Base-by-base conservation (phyloP, 2,329 filamentous ascomycete species). In the Alternaria burnsii region DNA sequence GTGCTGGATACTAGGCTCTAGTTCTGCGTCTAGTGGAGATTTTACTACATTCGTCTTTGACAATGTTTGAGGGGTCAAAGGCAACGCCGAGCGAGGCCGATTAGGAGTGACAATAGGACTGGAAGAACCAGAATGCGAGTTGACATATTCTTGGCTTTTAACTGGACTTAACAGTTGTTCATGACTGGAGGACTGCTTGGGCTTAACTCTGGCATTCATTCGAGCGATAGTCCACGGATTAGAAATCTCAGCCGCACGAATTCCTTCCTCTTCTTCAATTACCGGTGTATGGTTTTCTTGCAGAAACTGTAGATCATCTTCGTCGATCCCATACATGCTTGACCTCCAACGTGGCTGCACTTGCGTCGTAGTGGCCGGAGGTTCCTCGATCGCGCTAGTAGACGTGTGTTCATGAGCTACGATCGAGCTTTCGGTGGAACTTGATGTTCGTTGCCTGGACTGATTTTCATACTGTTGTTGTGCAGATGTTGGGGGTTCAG, bases 211-310 rank as follows among this genome's bases (percentile, higher is more conserved):
- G 16, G 78, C 56, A 46, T 84, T 83, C 76, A 85, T 79, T 59
- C 80, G 83, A 24, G 83, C 82, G 43, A 83, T 77, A 0, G 80
- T 80, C 82, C 82, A 85, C 2, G 83, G 83, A 61, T 85, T 85
- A 1, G 78, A 82, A 5, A 81, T 55, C 4, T 63, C 71, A 26
- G 73, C 66, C 5, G 36, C 8, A 10, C 14, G n/a, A 18, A 62
- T 68, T 22, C 68, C 74, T 40, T 76, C 71, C 41, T 75, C 72
- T 44, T 71, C 67, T 14, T 71, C 66, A 4, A 70, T 46, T 9
- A 63, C 58, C 8, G 65, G 58, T n/a, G 47, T 44, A 5, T 52
- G 51, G 20, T 66, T 46, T 22, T 72, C 55, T 18, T 67, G 61
- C 8, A 72, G 50, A 11, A 67, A 60, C 12, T 75, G 67, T 5